Evolutionary conservation across 1,139 yeast species (phyloP).

Genomic region (Yamadazyma atlantica): DNA sequence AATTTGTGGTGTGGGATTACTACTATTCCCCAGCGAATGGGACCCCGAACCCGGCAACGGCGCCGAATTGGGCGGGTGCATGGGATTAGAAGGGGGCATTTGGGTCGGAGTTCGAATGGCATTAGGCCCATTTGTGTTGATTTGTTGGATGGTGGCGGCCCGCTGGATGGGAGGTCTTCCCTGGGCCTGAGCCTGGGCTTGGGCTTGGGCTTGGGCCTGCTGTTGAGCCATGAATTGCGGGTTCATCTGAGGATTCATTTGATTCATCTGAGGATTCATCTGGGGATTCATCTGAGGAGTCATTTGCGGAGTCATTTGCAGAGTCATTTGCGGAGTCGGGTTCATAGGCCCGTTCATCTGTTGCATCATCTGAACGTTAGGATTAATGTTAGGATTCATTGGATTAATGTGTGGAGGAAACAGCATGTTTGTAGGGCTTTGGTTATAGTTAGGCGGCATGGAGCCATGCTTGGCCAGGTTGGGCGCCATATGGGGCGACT

Average conservation of each 20-base stretch:
- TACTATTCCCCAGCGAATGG: too few relatives aligned
- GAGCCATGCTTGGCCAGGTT: too few relatives aligned
- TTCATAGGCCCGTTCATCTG: too few relatives aligned
- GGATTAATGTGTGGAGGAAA: conserved; percentile 11
- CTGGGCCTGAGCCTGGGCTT: conserved; percentile 4
- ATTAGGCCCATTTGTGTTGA: conserved; percentile 11
- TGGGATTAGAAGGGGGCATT: conserved; percentile 5
- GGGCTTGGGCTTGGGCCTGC: conserved; percentile 6
- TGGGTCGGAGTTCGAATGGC: conserved; percentile 12
- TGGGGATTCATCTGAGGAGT: neutral
- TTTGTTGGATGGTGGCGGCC: conserved; percentile 19
- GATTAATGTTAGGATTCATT: too few relatives aligned
- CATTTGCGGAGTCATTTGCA: conserved; percentile 3
- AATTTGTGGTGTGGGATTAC: conserved; percentile 31
- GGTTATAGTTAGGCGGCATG: too few relatives aligned
- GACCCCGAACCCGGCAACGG: conserved; percentile 23
- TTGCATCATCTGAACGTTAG: too few relatives aligned
- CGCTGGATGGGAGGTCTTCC: conserved; percentile 25
- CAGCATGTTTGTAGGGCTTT: conserved; percentile 6
- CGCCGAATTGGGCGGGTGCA: conserved; percentile 26
- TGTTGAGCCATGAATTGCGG: neutral
- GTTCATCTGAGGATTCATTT: neutral
- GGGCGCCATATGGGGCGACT: conserved; percentile 14
- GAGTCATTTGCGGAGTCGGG: neutral
- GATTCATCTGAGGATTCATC: neutral